These are phyloP conservation scores for Penicillium diatomitis DNA, from an alignment of 495 filamentous ascomycete species.

Conservation along the genomic window DNA sequence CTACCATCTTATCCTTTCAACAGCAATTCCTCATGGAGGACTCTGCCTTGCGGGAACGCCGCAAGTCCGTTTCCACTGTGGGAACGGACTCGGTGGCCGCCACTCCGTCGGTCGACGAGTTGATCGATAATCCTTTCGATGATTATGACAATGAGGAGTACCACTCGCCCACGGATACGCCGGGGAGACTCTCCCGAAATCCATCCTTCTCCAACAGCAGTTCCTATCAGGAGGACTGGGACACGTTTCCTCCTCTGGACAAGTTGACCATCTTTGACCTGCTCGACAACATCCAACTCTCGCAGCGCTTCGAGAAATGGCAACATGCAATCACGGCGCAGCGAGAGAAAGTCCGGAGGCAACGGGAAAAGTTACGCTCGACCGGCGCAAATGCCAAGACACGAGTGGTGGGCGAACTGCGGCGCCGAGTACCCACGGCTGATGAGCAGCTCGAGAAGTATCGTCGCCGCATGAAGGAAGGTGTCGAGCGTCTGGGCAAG, in stretches of 20 bases:
- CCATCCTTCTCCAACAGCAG: constrained; percentile 69
- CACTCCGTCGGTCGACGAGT: constrained; percentile 11
- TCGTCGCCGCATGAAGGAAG: constrained; percentile 70
- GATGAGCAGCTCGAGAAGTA: constrained; percentile 93
- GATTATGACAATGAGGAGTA: constrained; percentile 26
- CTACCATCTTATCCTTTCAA: constrained; percentile 36
- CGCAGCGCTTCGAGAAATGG: constrained; percentile 79
- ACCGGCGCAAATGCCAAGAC: constrained; percentile 51
- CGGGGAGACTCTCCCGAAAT: constrained; percentile 51
- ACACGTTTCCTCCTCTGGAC: constrained; percentile 80
- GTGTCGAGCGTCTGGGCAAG: constrained; percentile 75
- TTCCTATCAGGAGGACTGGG: constrained; percentile 83
- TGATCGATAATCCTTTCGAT: constrained; percentile 7
- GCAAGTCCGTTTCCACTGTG: constrained; percentile 19
- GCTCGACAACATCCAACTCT: constrained; percentile 85
- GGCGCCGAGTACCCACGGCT: constrained; percentile 67
- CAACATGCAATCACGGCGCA: constrained; percentile 72
- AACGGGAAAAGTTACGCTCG: constrained; percentile 63
- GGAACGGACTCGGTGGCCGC: constrained; percentile 21
- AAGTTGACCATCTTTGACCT: constrained; percentile 86
- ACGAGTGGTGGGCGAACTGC: constrained; percentile 80
- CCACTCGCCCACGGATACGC: constrained; percentile 27
- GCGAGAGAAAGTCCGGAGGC: constrained; percentile 73
- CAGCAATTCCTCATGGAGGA: constrained; percentile 37
- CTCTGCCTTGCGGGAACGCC: constrained; percentile 13